These are phyloP conservation scores for Agarophyton chilense DNA, from an alignment of 23 red algal species.

Conservation along the genomic window DNA sequence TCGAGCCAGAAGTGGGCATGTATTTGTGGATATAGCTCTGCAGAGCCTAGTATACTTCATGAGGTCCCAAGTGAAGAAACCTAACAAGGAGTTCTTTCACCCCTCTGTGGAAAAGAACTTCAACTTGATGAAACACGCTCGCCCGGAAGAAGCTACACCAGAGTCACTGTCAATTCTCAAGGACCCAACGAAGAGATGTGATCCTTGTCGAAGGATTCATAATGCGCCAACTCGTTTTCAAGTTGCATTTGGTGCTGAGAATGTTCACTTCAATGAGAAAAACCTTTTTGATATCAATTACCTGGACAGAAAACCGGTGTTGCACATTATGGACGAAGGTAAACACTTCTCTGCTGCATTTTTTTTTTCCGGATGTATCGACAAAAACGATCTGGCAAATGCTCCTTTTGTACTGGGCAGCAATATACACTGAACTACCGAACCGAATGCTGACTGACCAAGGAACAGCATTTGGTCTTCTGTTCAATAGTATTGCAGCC, in stretches of 20 bases:
- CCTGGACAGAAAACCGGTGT: not conserved
- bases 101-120: constrained; percentile 15
- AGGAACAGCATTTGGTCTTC: not conserved
- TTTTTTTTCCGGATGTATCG: not conserved
- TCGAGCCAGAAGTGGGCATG: not conserved
- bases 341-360: not conserved
- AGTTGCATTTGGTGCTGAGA: not conserved
- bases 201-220: constrained; percentile 49
- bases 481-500: not conserved
- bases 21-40: not conserved
- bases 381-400: not conserved
- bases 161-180: not conserved
- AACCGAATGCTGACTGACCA: constrained; percentile 19
- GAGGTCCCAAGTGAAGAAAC: not conserved
- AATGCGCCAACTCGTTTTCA: constrained; percentile 19
- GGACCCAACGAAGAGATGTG: constrained; percentile 18
- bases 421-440: constrained; percentile 8
- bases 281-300: constrained; percentile 23
- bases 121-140: not conserved
- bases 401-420: not conserved
- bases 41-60: not conserved
- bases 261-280: constrained; percentile 19
- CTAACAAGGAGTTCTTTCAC: constrained; percentile 43
- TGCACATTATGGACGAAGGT: constrained; percentile 6
- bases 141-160: constrained; percentile 33